Evolutionary conservation across 2,329 filamentous ascomycete genomes (phyloP).

Genomic region (Clarireedia monteithiana): DNA sequence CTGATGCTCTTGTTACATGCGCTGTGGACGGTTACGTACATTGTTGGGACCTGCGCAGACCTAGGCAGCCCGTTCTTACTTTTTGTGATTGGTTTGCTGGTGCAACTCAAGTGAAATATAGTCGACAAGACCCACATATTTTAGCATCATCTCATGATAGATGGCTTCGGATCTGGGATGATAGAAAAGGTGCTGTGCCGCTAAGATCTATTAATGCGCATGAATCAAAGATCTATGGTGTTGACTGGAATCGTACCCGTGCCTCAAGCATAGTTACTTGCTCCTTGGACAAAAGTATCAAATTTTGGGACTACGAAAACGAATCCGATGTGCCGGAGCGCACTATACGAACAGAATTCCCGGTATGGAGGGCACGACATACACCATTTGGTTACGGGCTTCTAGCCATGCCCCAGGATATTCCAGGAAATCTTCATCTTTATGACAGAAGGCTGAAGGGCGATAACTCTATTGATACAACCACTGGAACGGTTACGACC

Average conservation of each 20-base stretch:
- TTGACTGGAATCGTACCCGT: constrained; percentile 85
- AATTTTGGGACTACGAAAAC: constrained; percentile 77
- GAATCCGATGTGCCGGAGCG: constrained; percentile 61
- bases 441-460: constrained; percentile 58
- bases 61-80: constrained; percentile 64
- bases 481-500: constrained; percentile 44
- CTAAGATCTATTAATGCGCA: constrained; percentile 82
- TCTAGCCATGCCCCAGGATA: constrained; percentile 85
- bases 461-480: constrained; percentile 36
- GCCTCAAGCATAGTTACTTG: constrained; percentile 72
- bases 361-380: constrained; percentile 84
- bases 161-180: constrained; percentile 85
- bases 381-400: constrained; percentile 84
- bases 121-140: constrained; percentile 76
- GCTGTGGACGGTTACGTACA: constrained; percentile 90
- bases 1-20: constrained; percentile 82
- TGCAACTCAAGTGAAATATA: constrained; percentile 93
- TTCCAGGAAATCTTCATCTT: constrained; percentile 75
- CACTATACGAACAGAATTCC: constrained; percentile 74
- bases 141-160: constrained; percentile 87
- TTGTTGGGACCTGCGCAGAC: constrained; percentile 78
- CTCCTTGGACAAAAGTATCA: constrained; percentile 85
- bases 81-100: constrained; percentile 93
- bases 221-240: constrained; percentile 86
- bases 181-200: constrained; percentile 68